Conservation (phyloP, 176 grass and related monocot genomes). For the Ensete ventricosum region DNA sequence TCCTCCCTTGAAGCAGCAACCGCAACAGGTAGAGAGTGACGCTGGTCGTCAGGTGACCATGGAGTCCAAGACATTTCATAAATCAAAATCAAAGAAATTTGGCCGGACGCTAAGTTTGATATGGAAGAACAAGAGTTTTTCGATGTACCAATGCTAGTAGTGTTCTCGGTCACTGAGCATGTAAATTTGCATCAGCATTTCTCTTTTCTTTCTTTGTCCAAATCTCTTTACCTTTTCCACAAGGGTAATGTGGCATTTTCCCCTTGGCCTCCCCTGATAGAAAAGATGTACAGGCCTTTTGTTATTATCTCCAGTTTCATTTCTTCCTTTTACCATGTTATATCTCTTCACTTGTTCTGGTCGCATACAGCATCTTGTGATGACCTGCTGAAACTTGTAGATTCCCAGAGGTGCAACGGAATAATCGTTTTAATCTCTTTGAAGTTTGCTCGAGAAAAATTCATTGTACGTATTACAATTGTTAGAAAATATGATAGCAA, state of each 20-base stretch:
- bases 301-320: background rate
- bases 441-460: background rate
- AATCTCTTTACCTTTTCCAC: background rate
- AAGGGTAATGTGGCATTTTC: slow-evolving; percentile 19
- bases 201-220: slow-evolving; percentile 23
- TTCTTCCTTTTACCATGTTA: background rate
- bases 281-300: slow-evolving; percentile 19
- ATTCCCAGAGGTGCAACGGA: background rate
- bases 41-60: slow-evolving; percentile 18
- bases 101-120: slow-evolving; percentile 72
- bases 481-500: too few species aligned
- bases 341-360: background rate
- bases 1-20: slow-evolving; percentile 29
- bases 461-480: background rate
- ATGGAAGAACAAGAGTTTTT: slow-evolving; percentile 80
- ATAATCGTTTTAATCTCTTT: background rate
- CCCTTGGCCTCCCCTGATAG: background rate
- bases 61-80: slow-evolving; percentile 49
- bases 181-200: slow-evolving; percentile 3
- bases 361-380: background rate
- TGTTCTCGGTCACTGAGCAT: slow-evolving; percentile 13
- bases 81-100: slow-evolving; percentile 74
- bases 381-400: background rate
- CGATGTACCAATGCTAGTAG: slow-evolving; percentile 87
- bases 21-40: slow-evolving; percentile 18